Evolutionary conservation across 2,329 filamentous ascomycete genomes (phyloP), one percentile per base, ranked within the genome.

Genomic region (Arthrobotrys megalospora): DNA sequence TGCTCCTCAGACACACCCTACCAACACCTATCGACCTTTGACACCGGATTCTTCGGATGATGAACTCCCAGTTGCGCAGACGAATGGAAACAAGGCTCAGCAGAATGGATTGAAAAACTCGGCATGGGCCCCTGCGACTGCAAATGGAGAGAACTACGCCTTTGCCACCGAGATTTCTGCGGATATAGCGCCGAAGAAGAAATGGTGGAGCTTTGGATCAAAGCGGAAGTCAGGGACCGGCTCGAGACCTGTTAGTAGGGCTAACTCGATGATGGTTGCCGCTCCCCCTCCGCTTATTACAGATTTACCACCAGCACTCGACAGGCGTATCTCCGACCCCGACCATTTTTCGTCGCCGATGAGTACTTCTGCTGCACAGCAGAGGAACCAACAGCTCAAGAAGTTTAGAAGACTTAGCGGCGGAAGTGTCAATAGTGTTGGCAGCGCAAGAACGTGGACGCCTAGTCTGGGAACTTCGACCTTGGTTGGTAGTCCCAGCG

Each of bases 191-290:
- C 73, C 73, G 12, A 77, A 77, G 73, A 77, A 77, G 66, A 77
- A 77, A 24, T 77, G 73, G 73, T 77, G 73, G 73, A 71, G 50
- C 32, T 77, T 77, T 55, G 73, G 73, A 16, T 77, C 73, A 5
- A 77, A 62, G 55, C 50, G 60, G 16, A 65, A 63, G 58, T 14
- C 38, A 5, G 36, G 43, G 21, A 16, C 53, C 50, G 36, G 36
- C 14, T 55, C 65, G 16, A 60, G 67, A 34, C 66, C 66, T 16
- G 66, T 58, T n/a, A 75, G 70, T 52, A 50, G 70, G 36, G 62
- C 70, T 16, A 53, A 55, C 4, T 77, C 72, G 16, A 58, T 71
- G 41, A 32, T 48, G 16, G 62, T 65, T 21, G 48, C 73, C 3
- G 45, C 65, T 34, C 63, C 66, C 4, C n/a, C 14, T 8, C 50